phyloP scores from a whole-genome alignment of 352 stramenopile genomes.

The Phytopythium vexans region DNA sequence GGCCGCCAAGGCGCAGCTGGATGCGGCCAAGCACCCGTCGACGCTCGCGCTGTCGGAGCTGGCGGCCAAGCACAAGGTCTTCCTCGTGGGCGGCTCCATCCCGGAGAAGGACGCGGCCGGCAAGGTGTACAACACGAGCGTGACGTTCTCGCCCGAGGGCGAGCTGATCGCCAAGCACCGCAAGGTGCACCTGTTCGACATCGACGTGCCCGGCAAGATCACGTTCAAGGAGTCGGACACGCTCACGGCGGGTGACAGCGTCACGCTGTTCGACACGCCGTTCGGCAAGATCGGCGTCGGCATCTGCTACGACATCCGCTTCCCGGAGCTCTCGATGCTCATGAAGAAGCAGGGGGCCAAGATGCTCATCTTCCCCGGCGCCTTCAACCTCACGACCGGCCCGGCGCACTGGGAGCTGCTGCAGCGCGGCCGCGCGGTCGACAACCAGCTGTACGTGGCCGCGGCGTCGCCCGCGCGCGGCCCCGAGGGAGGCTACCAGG shows the following conservation, averaged over 20 bases:
- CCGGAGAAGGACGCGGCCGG: conserved; percentile 83
- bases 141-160: conserved; percentile 94
- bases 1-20: conserved; percentile 42
- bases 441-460: conserved; percentile 96
- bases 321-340: conserved; percentile 98
- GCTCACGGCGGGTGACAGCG: conserved; percentile 89
- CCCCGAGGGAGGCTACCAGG: conserved; percentile 95
- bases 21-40: conserved; percentile 72
- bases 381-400: conserved; percentile 90
- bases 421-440: conserved; percentile 92
- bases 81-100: conserved; percentile 97
- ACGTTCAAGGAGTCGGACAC: conserved; percentile 99
- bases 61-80: conserved; percentile 89
- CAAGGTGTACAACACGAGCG: conserved; percentile 99
- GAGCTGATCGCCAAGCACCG: conserved; percentile 97
- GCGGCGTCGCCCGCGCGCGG: conserved; percentile 95
- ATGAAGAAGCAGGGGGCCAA: conserved; percentile 91
- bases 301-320: conserved; percentile 99
- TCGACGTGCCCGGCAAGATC: conserved; percentile 98
- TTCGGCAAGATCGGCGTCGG: conserved; percentile 95
- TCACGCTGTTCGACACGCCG: conserved; percentile 86
- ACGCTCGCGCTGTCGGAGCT: conserved; percentile 87
- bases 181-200: conserved; percentile 99
- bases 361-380: conserved; percentile 81
- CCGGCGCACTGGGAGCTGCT: conserved; percentile 99